Evolutionary conservation across 2,329 filamentous ascomycete genomes (phyloP).

Genomic region (Aspergillus sp.): DNA sequence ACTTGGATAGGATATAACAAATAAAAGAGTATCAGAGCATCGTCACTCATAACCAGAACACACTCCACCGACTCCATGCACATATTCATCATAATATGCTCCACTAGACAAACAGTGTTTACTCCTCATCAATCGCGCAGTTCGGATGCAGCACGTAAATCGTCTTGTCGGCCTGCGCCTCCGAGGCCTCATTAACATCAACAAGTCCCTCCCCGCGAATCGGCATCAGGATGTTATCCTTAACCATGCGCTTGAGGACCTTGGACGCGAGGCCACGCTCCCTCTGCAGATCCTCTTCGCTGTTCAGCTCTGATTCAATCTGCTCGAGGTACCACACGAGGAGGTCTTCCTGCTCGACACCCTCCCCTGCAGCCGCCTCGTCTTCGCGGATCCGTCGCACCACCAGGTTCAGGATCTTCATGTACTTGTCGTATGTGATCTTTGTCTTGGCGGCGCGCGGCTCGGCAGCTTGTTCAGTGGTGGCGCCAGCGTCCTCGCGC

Average conservation of each 20-base stretch:
- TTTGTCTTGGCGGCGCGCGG: constrained; percentile 63
- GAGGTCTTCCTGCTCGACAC: constrained; percentile 79
- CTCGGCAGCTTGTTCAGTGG: not conserved
- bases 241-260: constrained; percentile 94
- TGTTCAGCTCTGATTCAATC: constrained; percentile 77
- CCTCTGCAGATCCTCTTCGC: constrained; percentile 74
- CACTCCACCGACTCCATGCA: constrained; percentile 20
- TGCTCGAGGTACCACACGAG: constrained; percentile 90
- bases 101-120: not conserved
- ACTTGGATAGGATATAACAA: not conserved
- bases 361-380: constrained; percentile 72
- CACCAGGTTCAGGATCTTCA: constrained; percentile 82
- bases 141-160: constrained; percentile 94
- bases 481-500: constrained; percentile 47
- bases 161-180: constrained; percentile 51
- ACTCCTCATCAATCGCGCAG: constrained; percentile 70
- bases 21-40: constrained; percentile 23
- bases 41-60: constrained; percentile 33
- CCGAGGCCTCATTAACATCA: constrained; percentile 73
- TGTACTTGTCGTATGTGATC: constrained; percentile 94
- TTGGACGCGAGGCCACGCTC: constrained; percentile 75
- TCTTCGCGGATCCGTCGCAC: constrained; percentile 82
- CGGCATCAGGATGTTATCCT: constrained; percentile 64
- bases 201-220: constrained; percentile 83
- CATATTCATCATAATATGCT: too few relatives aligned